Percentiles rank a stretch among this genome's conserved stretches.
Conservation (phyloP, 2,329 filamentous ascomycete species). For the Ophiostoma pallidulum region DNA sequence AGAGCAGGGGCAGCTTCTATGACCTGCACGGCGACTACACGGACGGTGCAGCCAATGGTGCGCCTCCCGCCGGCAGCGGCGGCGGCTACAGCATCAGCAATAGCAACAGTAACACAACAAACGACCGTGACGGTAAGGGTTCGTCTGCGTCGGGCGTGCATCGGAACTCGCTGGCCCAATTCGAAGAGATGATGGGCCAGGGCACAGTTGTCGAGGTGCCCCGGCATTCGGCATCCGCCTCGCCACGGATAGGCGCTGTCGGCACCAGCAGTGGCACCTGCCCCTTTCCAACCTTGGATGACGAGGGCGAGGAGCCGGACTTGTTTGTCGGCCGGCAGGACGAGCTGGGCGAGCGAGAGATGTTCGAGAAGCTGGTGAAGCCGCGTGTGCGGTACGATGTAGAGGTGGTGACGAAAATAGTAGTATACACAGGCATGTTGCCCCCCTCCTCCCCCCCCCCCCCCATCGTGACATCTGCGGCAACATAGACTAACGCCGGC, state of each 20-base stretch:
- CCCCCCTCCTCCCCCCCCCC: slow-evolving; percentile 7
- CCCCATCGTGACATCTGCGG: no score
- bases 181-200: slow-evolving; percentile 65
- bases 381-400: slow-evolving; percentile 92
- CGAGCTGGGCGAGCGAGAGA: slow-evolving; percentile 59
- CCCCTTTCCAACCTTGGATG: slow-evolving; percentile 15
- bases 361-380: slow-evolving; percentile 76
- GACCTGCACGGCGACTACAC: slow-evolving; percentile 30
- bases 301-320: slow-evolving; percentile 26
- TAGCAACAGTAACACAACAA: slow-evolving; percentile 19
- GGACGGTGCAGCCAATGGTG: slow-evolving; percentile 16
- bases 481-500: no score
- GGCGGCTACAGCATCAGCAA: not conserved
- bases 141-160: slow-evolving; percentile 37
- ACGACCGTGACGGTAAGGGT: slow-evolving; percentile 28
- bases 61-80: not conserved
- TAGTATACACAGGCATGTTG: slow-evolving; percentile 74
- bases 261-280: no score
- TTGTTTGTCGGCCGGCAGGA: slow-evolving; percentile 34
- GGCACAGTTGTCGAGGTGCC: slow-evolving; percentile 38
- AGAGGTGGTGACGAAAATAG: slow-evolving; percentile 94
- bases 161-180: slow-evolving; percentile 46
- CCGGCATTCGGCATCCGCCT: slow-evolving; percentile 1
- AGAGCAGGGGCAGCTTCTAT: slow-evolving; percentile 33
- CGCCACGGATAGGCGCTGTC: not conserved